Evolutionary conservation across 1,284 basidiomycete species (phyloP), one percentile per base, ranked within the genome.

Genomic region (Ceratorhiza oryzae-sativae): DNA sequence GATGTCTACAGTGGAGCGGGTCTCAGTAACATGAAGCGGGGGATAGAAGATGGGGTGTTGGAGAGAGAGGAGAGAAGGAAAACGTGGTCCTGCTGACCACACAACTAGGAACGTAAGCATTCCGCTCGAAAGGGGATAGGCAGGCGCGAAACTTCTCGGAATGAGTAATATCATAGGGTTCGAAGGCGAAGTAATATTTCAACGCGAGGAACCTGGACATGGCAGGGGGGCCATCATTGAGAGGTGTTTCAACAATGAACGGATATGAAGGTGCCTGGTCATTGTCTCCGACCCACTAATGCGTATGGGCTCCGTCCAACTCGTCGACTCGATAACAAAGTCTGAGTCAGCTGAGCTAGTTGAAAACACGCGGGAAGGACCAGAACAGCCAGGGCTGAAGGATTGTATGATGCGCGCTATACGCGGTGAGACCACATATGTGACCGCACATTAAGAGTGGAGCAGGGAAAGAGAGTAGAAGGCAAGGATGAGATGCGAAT

Each of bases 1-100:
- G 90, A 92, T 27, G 86, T 85, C 92, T 94, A 75, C 30, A 65
- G 48, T 58, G 42, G 65, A n/a, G 36, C 58, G 18, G 36, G 36
- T n/a, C 39, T 70, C 27, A 58, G 53, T 70, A 18, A 45, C 45
- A 23, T 70, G 56, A 58, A 51, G 65, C 41, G 63, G 23, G 23
- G 49, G 49, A 18, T 13, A 34, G 25, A 27, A 30, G 32, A 45
- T 27, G 41, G 65, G 41, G 41, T 32, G 41, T 60, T 30, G 41
- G 41, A 42, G 59, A 45, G 41, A n/a, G n/a, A 25, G 15, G 15
- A 18, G n/a, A n/a, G 36, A 59, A 20, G 6, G n/a, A 34, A 58
- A 39, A 39, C 39, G 39, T 60, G 59, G 36, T 5, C 20, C 42
- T 34, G 56, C 32, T 5, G 34, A 59, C n/a, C 41, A 30, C 23